Evolutionary conservation across 306 rosid species (phyloP), one percentile per base, ranked within the genome.

Genomic region (Amphicarpaea edgeworthii): DNA sequence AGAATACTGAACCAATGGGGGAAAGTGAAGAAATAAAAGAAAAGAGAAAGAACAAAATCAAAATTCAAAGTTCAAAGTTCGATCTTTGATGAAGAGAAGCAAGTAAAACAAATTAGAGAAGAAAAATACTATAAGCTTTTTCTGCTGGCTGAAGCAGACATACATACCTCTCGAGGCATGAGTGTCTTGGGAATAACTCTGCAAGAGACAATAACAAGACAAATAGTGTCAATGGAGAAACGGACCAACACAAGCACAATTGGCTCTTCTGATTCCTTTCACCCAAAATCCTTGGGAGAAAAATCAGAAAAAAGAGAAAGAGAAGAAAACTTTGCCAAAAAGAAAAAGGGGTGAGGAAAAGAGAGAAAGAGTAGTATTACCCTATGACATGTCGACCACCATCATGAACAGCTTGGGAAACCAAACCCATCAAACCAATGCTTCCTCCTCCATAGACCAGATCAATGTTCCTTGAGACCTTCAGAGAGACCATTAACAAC

Each of bases 131-230:
- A 40, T 15, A 69, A 83, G 83, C 93, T 83, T 92, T 85, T 83
- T 81, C 37, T 19, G 1, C 66, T 30, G 78, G 81, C 30, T 50
- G 81, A 38, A 85, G 79, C 82, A 80, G 87, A 85, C 87, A 86
- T 85, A 85, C 87, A 86, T 85, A 94, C 98, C 97, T 94, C 98
- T 92, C 95, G 93, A 88, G 98, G 96, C 95, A 92, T 94, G 93
- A 94, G 98, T 83, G 98, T 92, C 95, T 90, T 94, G 89, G 98
- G 98, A 90, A 94, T 94, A 78, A 94, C 95, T 80, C 97, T 94
- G 96, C 90, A 87, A 83, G 81, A 83, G 87, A 90, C 95, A 92
- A 78, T 68, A 83, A 85, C 75, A 87, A 75, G 91, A 87, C 93
- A 87, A 32, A 86, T 75, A 88, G 88, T 83, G 81, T 83, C 71